Percentiles rank a stretch among this genome's conserved stretches.
Evolutionary conservation across 163 green algal species (phyloP).

Genomic region (Scenedesmus sp.): DNA sequence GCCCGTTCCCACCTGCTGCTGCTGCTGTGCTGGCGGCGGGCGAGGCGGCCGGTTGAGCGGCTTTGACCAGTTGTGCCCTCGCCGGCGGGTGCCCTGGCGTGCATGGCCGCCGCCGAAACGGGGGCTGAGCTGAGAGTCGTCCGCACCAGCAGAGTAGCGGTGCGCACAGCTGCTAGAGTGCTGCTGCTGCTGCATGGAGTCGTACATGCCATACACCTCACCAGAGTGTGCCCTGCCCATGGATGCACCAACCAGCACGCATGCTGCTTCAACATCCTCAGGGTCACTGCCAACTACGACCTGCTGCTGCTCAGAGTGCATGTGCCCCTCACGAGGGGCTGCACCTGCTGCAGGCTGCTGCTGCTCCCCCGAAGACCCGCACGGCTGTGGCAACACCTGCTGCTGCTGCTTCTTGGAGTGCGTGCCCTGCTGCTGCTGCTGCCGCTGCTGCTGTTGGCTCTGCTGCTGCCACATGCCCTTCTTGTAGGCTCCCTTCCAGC

Average conservation of each 20-base stretch:
- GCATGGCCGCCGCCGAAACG: background rate
- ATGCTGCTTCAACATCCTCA: conserved; percentile 49
- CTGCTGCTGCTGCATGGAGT: conserved; percentile 34
- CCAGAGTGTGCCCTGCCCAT: conserved; percentile 44
- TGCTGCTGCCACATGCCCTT: conserved; percentile 52
- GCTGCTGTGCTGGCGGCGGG: conserved; percentile 35
- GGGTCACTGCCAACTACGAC: conserved; percentile 6
- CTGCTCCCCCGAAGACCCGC: conserved; percentile 10
- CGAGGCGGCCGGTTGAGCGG: conserved; percentile 36
- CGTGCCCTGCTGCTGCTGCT: background rate
- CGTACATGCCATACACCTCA: conserved; percentile 28
- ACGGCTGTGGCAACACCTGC: background rate
- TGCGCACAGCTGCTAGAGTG: background rate
- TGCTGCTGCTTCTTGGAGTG: conserved; percentile 18
- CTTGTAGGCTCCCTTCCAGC: conserved; percentile 46
- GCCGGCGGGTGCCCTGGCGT: background rate
- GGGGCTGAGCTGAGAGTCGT: conserved; percentile 3
- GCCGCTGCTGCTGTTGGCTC: conserved; percentile 5
- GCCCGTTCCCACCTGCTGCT: conserved; percentile 5
- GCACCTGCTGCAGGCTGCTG: conserved; percentile 6
- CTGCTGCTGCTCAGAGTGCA: conserved; percentile 33
- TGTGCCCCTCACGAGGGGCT: background rate
- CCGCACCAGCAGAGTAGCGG: background rate
- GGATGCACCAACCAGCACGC: conserved; percentile 43
- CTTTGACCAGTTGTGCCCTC: conserved; percentile 57